Evolutionary conservation across 2,329 filamentous ascomycete genomes (phyloP), one percentile per base, ranked within the genome.

Genomic region (Fusarium decemcellulare): DNA sequence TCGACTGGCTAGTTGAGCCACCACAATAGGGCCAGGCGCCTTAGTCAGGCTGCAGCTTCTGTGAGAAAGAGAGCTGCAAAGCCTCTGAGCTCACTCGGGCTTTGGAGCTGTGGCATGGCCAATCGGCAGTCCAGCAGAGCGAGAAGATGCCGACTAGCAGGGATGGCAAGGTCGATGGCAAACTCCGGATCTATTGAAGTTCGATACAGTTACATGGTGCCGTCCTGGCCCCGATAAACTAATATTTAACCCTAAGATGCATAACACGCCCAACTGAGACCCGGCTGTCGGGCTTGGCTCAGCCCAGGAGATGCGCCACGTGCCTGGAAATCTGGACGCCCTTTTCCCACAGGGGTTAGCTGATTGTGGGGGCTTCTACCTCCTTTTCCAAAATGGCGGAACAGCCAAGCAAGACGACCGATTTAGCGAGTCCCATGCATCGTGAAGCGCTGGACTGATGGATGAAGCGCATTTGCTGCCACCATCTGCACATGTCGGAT

Each of bases 281-380:
- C 29, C 34, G 48, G 48, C 34, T 52, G 18, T 52, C 48, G 48
- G 48, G 48, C 48, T 29, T 32, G 47, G 36, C 32, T 52, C 48
- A 52, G 48, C 48, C 48, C 48, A 39, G 48, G 27, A 52, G 34
- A 52, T 18, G 23, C 48, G 48, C 48, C 48, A 52, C 34, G 48
- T 52, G 48, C 34, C 48, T 52, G 48, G 16, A 7, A n/a, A 36
- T n/a, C 23, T 50, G 14, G 15, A 18, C 29, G 47, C 30, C 16
- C 29, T 27, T 23, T 39, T 14, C 48, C 34, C 29, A 23, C n/a
- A 14, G 16, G 15, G 34, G 48, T 40, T 52, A 52, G 48, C 36
- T 14, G 34, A 27, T 29, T 52, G 48, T 52, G 48, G 48, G 47
- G 48, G 48, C 18, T 32, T 34, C 30, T 40, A 27, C 48, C 48